Evolutionary conservation across 2,329 filamentous ascomycete species (phyloP).

Genomic region (Neonectria neomacrospora): DNA sequence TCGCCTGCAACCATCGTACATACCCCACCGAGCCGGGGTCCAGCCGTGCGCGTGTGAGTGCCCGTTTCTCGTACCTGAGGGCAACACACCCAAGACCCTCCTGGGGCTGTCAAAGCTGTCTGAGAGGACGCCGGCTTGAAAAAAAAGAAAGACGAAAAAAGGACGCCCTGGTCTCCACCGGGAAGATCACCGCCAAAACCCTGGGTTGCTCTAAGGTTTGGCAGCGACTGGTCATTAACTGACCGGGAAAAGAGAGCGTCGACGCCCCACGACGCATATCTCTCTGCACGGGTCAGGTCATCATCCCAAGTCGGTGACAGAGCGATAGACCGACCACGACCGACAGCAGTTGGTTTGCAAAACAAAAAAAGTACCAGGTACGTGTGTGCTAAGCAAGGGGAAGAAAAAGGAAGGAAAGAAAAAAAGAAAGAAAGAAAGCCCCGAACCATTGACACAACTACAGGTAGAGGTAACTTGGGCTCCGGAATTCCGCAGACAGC

Average conservation of each 20-base stretch:
- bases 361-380: not conserved
- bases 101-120: slow-evolving; percentile 4
- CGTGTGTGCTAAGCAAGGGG: not conserved
- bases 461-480: too few species aligned
- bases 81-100: not conserved
- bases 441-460: not conserved
- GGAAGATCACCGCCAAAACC: slow-evolving; percentile 20
- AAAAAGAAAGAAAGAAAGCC: not conserved
- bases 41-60: not conserved
- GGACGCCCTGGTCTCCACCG: slow-evolving; percentile 12
- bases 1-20: slow-evolving; percentile 16
- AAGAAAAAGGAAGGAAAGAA: not conserved
- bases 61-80: slow-evolving; percentile 12
- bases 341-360: not conserved
- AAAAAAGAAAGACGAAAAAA: too few species aligned
- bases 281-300: slow-evolving; percentile 20
- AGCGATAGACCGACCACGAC: not conserved
- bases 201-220: slow-evolving; percentile 33
- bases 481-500: slow-evolving; percentile 1
- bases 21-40: slow-evolving; percentile 8
- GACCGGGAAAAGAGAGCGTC: not conserved
- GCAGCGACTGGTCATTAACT: slow-evolving; percentile 2
- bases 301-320: slow-evolving; percentile 4
- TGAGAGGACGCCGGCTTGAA: not conserved
- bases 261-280: not conserved